Percentiles rank a stretch among this genome's conserved stretches.
Conservation (phyloP, 1,139 yeast genomes). For the Hemisphaericaspora xylanilytica region DNA sequence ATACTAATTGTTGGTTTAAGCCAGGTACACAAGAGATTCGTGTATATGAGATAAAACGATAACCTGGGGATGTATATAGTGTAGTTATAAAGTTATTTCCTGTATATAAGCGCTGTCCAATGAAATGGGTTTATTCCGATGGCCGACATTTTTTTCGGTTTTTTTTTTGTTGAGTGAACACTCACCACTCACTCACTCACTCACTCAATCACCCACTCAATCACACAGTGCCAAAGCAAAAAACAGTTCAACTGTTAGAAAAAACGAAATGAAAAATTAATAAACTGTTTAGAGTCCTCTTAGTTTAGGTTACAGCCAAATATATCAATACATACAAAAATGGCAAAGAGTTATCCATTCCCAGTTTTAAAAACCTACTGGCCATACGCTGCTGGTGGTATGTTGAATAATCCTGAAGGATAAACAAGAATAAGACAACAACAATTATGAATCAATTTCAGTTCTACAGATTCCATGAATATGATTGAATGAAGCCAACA, state of each 20-base stretch:
- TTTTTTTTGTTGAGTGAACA: background rate
- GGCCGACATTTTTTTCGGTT: background rate
- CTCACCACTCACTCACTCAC: too few relatives aligned
- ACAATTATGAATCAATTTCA: background rate
- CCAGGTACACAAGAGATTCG: slow-evolving; percentile 43
- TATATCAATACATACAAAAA: slow-evolving; percentile 1
- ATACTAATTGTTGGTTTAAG: slow-evolving; percentile 28
- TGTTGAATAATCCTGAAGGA: slow-evolving; percentile 21
- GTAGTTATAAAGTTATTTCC: slow-evolving; percentile 4
- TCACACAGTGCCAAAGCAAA: slow-evolving; percentile 1
- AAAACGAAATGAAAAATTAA: slow-evolving; percentile 2
- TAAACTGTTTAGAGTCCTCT: background rate
- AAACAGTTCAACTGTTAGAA: slow-evolving; percentile 3
- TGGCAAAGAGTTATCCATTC: slow-evolving; percentile 38
- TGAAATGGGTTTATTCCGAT: slow-evolving; percentile 8
- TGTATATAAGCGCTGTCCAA: slow-evolving; percentile 14
- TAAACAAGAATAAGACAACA: too few relatives aligned
- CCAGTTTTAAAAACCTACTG: slow-evolving; percentile 48
- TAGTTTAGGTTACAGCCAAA: background rate
- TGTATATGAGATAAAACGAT: slow-evolving; percentile 24
- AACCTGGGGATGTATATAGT: background rate
- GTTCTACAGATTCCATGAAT: too few relatives aligned
- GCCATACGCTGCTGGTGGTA: slow-evolving; percentile 54
- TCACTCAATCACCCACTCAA: too few relatives aligned
- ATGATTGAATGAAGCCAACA: too few relatives aligned